Base-by-base conservation (phyloP, 2,329 filamentous ascomycete genomes). In the Calonectria pteridis region DNA sequence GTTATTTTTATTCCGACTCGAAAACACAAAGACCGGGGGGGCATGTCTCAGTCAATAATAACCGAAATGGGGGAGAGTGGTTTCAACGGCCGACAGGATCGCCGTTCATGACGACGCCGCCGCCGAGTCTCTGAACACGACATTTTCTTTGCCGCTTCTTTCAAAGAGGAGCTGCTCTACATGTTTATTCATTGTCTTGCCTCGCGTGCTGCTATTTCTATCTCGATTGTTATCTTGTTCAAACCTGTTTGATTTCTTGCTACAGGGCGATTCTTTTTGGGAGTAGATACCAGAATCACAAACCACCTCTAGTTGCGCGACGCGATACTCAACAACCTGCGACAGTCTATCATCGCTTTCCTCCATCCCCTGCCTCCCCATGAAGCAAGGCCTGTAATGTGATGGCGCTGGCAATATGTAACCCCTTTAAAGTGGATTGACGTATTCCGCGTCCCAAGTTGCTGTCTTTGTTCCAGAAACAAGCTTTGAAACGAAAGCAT, bases 1-100 rank as follows among this genome's bases (percentile, higher is more conserved):
- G n/a, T 53, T 28, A 49, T 31, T 71, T 69, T 63, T 68, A 46
- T 64, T 26, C 28, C 40, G 49, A 20, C 26, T 10, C 53, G 33
- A 43, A 64, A 55, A 73, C 50, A 53, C 66, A 53, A 66, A 51
- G 58, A 31, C 26, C 9, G 40, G 35, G 55, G 33, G 14, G 35
- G 23, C 18, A 6, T 26, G 16, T 62, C 55, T 35, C 23, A 28
- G 55, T 23, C 33, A 35, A 58, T 33, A 35, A 58, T 33, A 16
- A 37, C 28, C 26, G 28, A n/a, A 9, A 29, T 55, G 51, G 28
- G 50, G 33, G n/a, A n/a, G 18, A n/a, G 14, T n/a, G 43, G 49
- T 40, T 67, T 62, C 28, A 70, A 76, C 73, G 76, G 70, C 65
- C 33, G 63, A 74, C 74, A 73, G 75, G 76, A 76, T 72, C 74